phyloP scores from a whole-genome alignment of 139 green algal species.

The Volvox reticuliferus region DNA sequence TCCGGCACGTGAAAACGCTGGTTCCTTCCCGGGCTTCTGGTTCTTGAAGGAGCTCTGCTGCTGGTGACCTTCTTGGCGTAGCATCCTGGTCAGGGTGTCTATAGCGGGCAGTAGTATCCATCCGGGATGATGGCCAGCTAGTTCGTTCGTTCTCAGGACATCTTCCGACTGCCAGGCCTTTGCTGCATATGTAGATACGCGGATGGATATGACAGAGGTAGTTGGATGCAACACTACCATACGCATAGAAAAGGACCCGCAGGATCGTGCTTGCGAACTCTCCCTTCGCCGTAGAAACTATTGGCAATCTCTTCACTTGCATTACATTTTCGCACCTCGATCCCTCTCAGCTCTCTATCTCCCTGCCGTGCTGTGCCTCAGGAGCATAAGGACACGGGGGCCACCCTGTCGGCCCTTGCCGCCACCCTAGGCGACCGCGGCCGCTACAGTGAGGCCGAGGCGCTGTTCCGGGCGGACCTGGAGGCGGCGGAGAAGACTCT shows the following conservation, averaged over 20 bases:
- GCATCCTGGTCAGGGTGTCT: too few species aligned
- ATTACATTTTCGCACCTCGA: neutral
- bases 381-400: slow-evolving; percentile 42
- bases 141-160: too few species aligned
- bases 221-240: too few species aligned
- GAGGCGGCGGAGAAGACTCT: neutral
- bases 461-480: slow-evolving; percentile 34
- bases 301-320: neutral
- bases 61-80: too few species aligned
- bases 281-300: too few species aligned
- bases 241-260: too few species aligned
- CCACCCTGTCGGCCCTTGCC: slow-evolving; percentile 28
- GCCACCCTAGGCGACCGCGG: slow-evolving; percentile 17
- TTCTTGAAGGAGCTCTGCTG: too few species aligned
- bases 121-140: too few species aligned
- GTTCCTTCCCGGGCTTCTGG: too few species aligned
- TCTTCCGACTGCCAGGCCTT: neutral
- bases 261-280: too few species aligned
- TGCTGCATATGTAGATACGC: neutral
- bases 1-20: too few species aligned
- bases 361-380: neutral
- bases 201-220: neutral
- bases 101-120: too few species aligned
- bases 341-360: neutral
- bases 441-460: slow-evolving; percentile 8